Evolutionary conservation across 2,329 filamentous ascomycete species (phyloP), one percentile per base, ranked within the genome.

Genomic region (Neonectria magnoliae): DNA sequence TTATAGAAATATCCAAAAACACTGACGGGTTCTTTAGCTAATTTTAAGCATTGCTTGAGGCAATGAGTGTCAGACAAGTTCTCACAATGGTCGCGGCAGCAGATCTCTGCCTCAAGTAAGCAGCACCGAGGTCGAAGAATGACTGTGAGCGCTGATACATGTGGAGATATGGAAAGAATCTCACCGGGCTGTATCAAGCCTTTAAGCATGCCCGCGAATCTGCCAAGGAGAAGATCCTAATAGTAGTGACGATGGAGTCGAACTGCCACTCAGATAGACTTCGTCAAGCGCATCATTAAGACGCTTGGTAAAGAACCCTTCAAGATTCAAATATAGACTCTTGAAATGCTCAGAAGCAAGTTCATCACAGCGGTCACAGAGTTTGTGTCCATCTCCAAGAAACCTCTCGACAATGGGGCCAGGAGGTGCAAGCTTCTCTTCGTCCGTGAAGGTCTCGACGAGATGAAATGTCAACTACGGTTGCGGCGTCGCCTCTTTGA

Each of bases 401-500:
- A 38, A 13, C n/a, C 22, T 25, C 11, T 3, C 18, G n/a, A 44
- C 10, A 56, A 27, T 22, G 51, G 56, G 4, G 50, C 61, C 16
- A 66, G 52, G 16, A 71, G 62, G 47, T 22, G 41, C 16, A 69
- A 66, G 45, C 64, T 64, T 22, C 29, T 45, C 9, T 60, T 69
- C 16, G 47, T 68, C 22, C 67, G 64, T 16, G 65, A 72, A 7
- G 47, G 25, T 9, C 61, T 75, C 2, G 65, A 72, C 20, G 59
- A 66, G 42, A 57, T 61, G 20, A 62, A 75, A 16, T 36, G 38
- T 0, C 62, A 74, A 9, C 66, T 74, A n/a, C 71, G 74, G 29
- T 50, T 33, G 27, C 74, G 72, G 72, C 71, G 73, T 51, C 48
- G 59, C 3, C 62, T 61, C 18, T 67, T 67, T 42, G 68, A 72